Conservation (phyloP, 305 asterid species). For the Fraxinus platypoda region DNA sequence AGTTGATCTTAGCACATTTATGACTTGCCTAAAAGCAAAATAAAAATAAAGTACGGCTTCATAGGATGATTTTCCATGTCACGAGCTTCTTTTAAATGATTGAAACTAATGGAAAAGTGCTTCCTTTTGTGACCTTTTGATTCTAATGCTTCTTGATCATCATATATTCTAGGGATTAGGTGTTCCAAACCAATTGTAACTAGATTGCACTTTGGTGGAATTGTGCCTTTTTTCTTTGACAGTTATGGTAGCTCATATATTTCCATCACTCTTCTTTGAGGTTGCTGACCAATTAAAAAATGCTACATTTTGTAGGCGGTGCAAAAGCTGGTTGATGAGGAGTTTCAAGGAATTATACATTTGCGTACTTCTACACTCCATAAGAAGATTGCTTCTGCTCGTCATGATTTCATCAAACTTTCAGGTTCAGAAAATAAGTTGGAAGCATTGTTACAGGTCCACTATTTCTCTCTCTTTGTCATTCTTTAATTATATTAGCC, state of each 20-base stretch:
- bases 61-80: background rate
- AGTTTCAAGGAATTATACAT: constrained; percentile 86
- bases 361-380: constrained; percentile 89
- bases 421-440: constrained; percentile 95
- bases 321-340: constrained; percentile 86
- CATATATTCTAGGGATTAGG: background rate
- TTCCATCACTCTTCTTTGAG: constrained; percentile 11
- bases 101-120: background rate
- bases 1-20: constrained; percentile 8
- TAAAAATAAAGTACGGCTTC: background rate
- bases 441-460: constrained; percentile 94
- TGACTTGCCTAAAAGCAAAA: background rate
- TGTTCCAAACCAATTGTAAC: background rate
- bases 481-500: background rate
- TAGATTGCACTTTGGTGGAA: background rate
- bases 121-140: background rate
- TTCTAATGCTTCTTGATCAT: background rate
- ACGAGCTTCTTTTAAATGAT: background rate
- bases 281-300: constrained; percentile 11
- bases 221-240: background rate
- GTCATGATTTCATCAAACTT: constrained; percentile 93
- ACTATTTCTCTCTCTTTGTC: constrained; percentile 15
- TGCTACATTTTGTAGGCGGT: constrained; percentile 59
- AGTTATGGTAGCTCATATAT: constrained; percentile 2
- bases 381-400: constrained; percentile 91